These are phyloP conservation scores for Acanthamoeba castellanii DNA, from an alignment of 208 protist species.

Conservation along the genomic window DNA sequence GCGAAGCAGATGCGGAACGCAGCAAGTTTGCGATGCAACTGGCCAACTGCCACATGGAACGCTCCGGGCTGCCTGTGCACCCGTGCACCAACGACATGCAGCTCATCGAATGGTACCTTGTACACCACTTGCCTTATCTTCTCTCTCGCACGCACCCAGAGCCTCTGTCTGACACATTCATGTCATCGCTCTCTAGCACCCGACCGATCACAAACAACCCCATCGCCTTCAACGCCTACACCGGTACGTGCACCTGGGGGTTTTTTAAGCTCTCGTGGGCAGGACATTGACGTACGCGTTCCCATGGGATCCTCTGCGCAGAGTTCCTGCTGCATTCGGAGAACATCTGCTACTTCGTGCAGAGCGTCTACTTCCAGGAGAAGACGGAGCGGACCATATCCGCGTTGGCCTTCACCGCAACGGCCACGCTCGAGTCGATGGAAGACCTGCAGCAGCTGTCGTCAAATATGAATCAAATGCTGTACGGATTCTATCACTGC, in stretches of 20 bases:
- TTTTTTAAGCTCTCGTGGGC: not conserved
- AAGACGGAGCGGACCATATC: constrained; percentile 54
- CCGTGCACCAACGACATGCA: constrained; percentile 53
- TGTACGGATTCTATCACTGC: not conserved
- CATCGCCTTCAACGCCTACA: constrained; percentile 63
- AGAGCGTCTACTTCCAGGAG: constrained; percentile 61
- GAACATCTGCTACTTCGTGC: constrained; percentile 61
- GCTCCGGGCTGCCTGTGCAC: not conserved
- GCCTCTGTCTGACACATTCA: not conserved
- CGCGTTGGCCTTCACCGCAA: not conserved
- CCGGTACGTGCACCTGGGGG: not conserved
- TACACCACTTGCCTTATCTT: not conserved
- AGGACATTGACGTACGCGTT: not conserved
- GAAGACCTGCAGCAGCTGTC: not conserved
- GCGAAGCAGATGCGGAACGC: not conserved
- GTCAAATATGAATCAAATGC: not conserved
- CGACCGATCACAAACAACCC: constrained; percentile 15
- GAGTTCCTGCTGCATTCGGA: constrained; percentile 55
- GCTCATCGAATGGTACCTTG: constrained; percentile 19
- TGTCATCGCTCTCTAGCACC: not conserved
- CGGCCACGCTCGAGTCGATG: constrained; percentile 11
- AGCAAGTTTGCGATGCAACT: constrained; percentile 63
- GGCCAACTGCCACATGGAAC: constrained; percentile 46
- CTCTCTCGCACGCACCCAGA: not conserved
- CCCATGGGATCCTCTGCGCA: not conserved